phyloP scores from a whole-genome alignment of 1,284 basidiomycete species.

The Neolentinus lepideus region DNA sequence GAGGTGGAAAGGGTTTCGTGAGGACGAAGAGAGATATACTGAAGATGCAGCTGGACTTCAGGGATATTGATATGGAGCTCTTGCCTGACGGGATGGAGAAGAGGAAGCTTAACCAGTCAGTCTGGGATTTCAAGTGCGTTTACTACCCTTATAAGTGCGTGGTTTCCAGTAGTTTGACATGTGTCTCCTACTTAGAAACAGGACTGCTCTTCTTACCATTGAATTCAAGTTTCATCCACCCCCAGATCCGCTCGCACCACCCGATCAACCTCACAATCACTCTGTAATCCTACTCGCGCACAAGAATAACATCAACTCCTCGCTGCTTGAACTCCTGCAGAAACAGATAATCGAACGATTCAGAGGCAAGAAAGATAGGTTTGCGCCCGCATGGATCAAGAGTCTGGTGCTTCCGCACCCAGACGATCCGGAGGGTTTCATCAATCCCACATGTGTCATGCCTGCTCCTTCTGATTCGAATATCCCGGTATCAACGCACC shows the following conservation, averaged over 20 bases:
- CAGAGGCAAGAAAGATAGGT: conserved; percentile 29
- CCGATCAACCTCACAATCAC: conserved; percentile 27
- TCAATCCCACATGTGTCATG: conserved; percentile 54
- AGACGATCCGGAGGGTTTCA: conserved; percentile 48
- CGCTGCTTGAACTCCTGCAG: conserved; percentile 45
- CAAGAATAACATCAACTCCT: conserved; percentile 42
- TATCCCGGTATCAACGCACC: conserved; percentile 25
- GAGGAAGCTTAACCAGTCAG: conserved; percentile 68
- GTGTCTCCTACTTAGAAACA: conserved; percentile 36
- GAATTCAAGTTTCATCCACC: conserved; percentile 61
- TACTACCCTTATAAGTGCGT: conserved; percentile 4
- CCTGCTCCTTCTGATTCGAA: conserved; percentile 25
- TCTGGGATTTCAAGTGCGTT: conserved; percentile 74
- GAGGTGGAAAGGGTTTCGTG: conserved; percentile 11
- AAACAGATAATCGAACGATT: conserved; percentile 33
- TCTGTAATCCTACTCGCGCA: conserved; percentile 53
- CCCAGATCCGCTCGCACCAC: conserved; percentile 29
- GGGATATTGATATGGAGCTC: conserved; percentile 68
- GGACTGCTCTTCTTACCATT: conserved; percentile 63
- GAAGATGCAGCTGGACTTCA: conserved; percentile 55
- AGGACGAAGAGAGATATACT: conserved; percentile 55
- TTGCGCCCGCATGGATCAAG: conserved; percentile 44
- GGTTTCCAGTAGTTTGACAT: conserved; percentile 7
- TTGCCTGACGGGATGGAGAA: conserved; percentile 81
- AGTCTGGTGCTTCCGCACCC: conserved; percentile 43